Evolutionary conservation across 2,329 filamentous ascomycete genomes (phyloP).

Genomic region (Aspergillus nomiae): DNA sequence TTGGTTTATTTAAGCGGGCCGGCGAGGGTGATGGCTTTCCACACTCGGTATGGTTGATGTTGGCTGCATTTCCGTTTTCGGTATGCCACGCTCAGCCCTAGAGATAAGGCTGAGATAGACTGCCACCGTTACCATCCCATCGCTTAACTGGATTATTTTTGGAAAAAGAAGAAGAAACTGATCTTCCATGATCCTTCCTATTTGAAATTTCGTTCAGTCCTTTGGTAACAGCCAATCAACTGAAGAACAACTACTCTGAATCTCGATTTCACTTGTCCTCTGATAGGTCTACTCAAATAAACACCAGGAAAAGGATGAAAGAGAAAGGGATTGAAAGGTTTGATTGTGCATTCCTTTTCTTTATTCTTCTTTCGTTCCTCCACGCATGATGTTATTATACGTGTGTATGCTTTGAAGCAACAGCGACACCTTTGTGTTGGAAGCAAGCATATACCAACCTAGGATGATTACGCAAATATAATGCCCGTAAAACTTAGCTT

Average conservation of each 20-base stretch:
- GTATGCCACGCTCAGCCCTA: constrained; percentile 10
- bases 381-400: neutral
- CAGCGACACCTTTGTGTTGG: neutral
- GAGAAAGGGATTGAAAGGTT: too few species aligned
- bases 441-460: neutral
- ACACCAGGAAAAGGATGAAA: neutral
- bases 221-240: too few species aligned
- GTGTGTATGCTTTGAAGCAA: neutral
- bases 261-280: neutral
- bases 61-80: constrained; percentile 23
- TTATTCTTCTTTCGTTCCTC: neutral
- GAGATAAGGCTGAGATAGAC: neutral
- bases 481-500: neutral
- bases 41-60: constrained; percentile 9
- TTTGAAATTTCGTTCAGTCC: neutral
- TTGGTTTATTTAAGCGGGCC: neutral
- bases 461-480: neutral
- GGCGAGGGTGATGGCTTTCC: constrained; percentile 1
- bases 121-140: constrained; percentile 14
- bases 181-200: constrained; percentile 6
- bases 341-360: neutral
- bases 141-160: neutral
- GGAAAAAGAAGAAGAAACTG: constrained; percentile 3
- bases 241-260: neutral
- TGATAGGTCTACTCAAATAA: neutral